phyloP scores from a whole-genome alignment of 2,329 filamentous ascomycete species.

The Pleoardoris graminearum region DNA sequence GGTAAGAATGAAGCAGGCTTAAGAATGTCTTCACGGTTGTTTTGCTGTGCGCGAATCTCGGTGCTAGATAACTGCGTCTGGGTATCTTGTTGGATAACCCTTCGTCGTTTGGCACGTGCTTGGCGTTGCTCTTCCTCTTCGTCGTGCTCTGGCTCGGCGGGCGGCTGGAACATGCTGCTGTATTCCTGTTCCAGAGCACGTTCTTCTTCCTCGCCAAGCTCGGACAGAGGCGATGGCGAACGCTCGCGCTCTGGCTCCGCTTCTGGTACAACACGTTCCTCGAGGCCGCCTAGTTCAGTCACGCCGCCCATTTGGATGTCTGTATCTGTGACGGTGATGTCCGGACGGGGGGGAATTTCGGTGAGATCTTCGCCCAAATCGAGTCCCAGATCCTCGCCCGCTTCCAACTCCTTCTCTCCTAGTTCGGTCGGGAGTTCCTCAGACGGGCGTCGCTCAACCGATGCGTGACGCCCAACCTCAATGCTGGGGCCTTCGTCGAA shows the following conservation, averaged over 20 bases:
- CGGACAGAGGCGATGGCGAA: conserved; percentile 59
- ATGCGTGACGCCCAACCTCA: conserved; percentile 88
- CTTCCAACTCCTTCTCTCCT: conserved; percentile 50
- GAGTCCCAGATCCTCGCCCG: conserved; percentile 56
- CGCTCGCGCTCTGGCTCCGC: conserved; percentile 54
- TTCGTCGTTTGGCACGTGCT: conserved; percentile 76
- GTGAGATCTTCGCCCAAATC: conserved; percentile 42
- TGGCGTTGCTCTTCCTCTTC: conserved; percentile 62
- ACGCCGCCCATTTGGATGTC: conserved; percentile 52
- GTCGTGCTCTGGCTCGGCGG: conserved; percentile 57
- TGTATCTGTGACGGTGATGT: conserved; percentile 37
- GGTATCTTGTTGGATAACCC: conserved; percentile 78
- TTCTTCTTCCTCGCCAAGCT: conserved; percentile 55
- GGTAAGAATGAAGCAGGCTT: conserved; percentile 82
- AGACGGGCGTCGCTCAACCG: conserved; percentile 54
- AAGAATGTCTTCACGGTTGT: conserved; percentile 82
- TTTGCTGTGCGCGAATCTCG: conserved; percentile 84
- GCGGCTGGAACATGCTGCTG: conserved; percentile 37
- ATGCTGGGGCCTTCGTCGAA: conserved; percentile 61
- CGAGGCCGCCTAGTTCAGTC: conserved; percentile 51
- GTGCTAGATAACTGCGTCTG: conserved; percentile 75
- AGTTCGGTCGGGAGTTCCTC: conserved; percentile 50
- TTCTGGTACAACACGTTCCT: conserved; percentile 44
- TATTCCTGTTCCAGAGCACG: conserved; percentile 68
- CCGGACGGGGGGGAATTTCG: conserved; percentile 27